Percentiles rank a stretch among this genome's conserved stretches.
phyloP scores from a whole-genome alignment of 495 filamentous ascomycete species.

The Penicillium coprophilum region DNA sequence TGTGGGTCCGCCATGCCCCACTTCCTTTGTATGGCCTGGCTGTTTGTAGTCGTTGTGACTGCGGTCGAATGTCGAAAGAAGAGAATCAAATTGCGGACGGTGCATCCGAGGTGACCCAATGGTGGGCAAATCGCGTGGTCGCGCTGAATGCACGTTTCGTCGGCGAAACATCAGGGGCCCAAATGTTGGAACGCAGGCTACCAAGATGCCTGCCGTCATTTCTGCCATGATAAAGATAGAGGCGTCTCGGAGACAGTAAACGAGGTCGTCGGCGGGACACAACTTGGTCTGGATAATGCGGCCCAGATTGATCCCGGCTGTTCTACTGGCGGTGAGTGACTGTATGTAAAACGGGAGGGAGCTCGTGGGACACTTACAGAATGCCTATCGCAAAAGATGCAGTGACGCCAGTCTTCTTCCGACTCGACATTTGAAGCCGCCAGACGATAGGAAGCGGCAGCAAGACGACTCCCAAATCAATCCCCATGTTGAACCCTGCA shows the following conservation, averaged over 20 bases:
- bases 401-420: slow-evolving; percentile 16
- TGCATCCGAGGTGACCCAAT: slow-evolving; percentile 6
- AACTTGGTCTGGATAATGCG: slow-evolving; percentile 19
- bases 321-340: slow-evolving; percentile 3
- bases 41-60: slow-evolving; percentile 1
- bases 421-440: slow-evolving; percentile 16
- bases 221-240: slow-evolving; percentile 21
- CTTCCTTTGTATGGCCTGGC: not conserved
- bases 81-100: slow-evolving; percentile 1
- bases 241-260: slow-evolving; percentile 15
- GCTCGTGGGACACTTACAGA: slow-evolving; percentile 7
- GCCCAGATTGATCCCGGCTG: slow-evolving; percentile 20
- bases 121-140: slow-evolving; percentile 7
- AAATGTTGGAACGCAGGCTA: slow-evolving; percentile 20
- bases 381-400: slow-evolving; percentile 20
- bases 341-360: not conserved
- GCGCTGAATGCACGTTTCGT: not conserved
- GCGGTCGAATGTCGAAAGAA: slow-evolving; percentile 1
- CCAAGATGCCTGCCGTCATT: slow-evolving; percentile 18
- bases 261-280: slow-evolving; percentile 12
- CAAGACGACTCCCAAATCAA: slow-evolving; percentile 20
- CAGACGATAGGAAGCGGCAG: slow-evolving; percentile 23
- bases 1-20: not conserved
- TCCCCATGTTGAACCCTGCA: slow-evolving; percentile 24
- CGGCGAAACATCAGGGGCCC: slow-evolving; percentile 16